These are phyloP conservation scores for Monosporascus cannonballus DNA, from an alignment of 2,329 filamentous ascomycete genomes.

Conservation along the genomic window DNA sequence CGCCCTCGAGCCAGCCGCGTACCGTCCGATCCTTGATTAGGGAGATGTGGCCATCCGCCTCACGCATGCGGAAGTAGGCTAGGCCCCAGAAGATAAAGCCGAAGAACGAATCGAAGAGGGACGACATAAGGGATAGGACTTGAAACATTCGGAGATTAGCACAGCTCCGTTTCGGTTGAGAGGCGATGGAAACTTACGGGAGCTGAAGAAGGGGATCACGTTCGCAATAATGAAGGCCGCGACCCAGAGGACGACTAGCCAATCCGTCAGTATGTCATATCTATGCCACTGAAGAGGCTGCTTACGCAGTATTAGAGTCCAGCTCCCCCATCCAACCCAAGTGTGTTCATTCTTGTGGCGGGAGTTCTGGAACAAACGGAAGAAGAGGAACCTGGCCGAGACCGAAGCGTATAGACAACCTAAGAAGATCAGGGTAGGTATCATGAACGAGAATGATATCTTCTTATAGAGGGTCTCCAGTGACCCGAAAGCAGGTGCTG, in stretches of 20 bases:
- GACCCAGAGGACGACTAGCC: conserved; percentile 63
- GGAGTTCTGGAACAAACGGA: conserved; percentile 76
- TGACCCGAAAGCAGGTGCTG: conserved; percentile 79
- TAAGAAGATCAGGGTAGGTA: conserved; percentile 87
- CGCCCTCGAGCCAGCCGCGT: conserved; percentile 47
- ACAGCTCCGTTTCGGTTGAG: too few relatives aligned
- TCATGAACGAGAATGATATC: conserved; percentile 89
- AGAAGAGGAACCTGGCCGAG: conserved; percentile 85
- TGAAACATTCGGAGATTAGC: conserved; percentile 17
- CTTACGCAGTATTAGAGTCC: conserved; percentile 65
- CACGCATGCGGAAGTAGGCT: conserved; percentile 71
- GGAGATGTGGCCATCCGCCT: conserved; percentile 51
- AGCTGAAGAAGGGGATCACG: conserved; percentile 89
- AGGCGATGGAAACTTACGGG: conserved; percentile 39
- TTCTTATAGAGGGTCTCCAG: conserved; percentile 78
- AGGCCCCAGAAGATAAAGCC: conserved; percentile 95
- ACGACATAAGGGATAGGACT: conserved; percentile 72
- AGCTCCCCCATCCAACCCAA: conserved; percentile 70
- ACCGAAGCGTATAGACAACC: conserved; percentile 89
- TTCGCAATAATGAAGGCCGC: conserved; percentile 88
- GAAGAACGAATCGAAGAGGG: conserved; percentile 87
- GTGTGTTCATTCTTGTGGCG: conserved; percentile 79
- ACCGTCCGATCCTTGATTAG: conserved; percentile 49
- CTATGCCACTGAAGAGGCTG: conserved; percentile 12
- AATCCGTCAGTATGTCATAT: conserved; percentile 6